Evolutionary conservation across 805 yeast species (phyloP), one percentile per base, ranked within the genome.

Genomic region (Candida alai): DNA sequence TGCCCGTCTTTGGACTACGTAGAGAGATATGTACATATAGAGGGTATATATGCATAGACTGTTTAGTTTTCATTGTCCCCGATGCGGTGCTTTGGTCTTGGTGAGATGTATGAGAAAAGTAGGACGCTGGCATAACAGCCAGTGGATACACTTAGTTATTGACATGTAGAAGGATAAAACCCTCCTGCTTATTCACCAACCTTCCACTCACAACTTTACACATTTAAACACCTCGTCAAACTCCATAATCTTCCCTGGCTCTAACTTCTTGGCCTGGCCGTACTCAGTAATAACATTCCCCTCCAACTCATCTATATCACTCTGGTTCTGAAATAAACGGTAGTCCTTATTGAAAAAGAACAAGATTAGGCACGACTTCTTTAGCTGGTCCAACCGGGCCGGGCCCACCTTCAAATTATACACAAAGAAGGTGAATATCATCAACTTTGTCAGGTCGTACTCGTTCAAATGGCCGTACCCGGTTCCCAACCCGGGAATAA

Each of bases 1-100:
- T 26, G 97, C 97, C 5, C 79, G 96, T 53, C 66, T 93, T 52
- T 93, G 98, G 98, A 93, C 98, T 18, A 85, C 96, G n/a, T 66
- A 55, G 46, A 5, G 11, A 24, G 9, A 13, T 6, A 10, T 13
- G n/a, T 10, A 13, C 14, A 24, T 10, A 24, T 24, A 6, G 6
- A 24, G 14, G 6, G 26, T 24, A 24, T 24, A 24, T 6, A n/a
- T 24, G 19, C 15, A 26, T n/a, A 26, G 3, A 9, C 11, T 26
- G 29, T 14, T 16, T 26, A 26, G 9, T 26, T 18, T 11, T 28
- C 19, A 28, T 9, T 14, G 4, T 21, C 11, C 24, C 11, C 9
- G 24, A 11, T 11, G 9, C 9, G 24, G 24, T 21, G 11, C 24
- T 9, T 21, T 21, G 11, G 10, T 21, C 24, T 21, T 11, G 24